Percentiles rank a stretch among this genome's conserved stretches.
These are phyloP conservation scores for Bipolaris victoriae DNA, from an alignment of 2,329 filamentous ascomycete species.

Conservation along the genomic window DNA sequence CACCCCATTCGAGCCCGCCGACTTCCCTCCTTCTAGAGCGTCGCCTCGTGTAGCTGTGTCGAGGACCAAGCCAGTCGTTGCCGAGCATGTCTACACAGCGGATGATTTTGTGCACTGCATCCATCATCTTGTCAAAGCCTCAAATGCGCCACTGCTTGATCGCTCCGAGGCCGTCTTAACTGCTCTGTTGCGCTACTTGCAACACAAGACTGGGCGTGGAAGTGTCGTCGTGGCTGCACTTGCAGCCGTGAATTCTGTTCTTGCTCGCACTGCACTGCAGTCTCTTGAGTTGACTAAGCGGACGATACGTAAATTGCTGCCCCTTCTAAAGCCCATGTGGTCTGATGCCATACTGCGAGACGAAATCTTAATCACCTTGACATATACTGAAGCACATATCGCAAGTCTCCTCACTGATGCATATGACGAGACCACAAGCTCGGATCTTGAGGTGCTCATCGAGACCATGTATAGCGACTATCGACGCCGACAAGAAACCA, in stretches of 20 bases:
- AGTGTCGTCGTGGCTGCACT: conserved; percentile 77
- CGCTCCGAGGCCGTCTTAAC: conserved; percentile 63
- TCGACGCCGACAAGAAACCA: conserved; percentile 66
- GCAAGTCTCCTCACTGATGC: conserved; percentile 36
- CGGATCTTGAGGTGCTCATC: conserved; percentile 66
- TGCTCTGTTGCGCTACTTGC: conserved; percentile 66
- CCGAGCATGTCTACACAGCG: conserved; percentile 33
- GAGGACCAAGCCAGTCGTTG: conserved; percentile 26
- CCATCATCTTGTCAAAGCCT: conserved; percentile 65
- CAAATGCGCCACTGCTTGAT: conserved; percentile 70
- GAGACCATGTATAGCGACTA: conserved; percentile 82
- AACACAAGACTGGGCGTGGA: conserved; percentile 64
- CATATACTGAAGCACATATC: conserved; percentile 60
- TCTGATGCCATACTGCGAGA: conserved; percentile 67
- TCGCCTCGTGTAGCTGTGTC: conserved; percentile 31
- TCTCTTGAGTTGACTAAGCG: conserved; percentile 67
- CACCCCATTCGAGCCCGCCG: conserved; percentile 41
- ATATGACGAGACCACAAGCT: conserved; percentile 35
- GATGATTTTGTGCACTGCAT: conserved; percentile 66
- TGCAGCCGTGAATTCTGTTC: conserved; percentile 73
- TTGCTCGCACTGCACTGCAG: conserved; percentile 71
- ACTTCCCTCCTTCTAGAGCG: conserved; percentile 30
- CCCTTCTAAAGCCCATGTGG: conserved; percentile 79
- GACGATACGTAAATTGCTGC: conserved; percentile 67
- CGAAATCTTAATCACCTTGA: conserved; percentile 74